phyloP scores from a whole-genome alignment of 805 yeast species.

The Saccharomycopsis sp. region DNA sequence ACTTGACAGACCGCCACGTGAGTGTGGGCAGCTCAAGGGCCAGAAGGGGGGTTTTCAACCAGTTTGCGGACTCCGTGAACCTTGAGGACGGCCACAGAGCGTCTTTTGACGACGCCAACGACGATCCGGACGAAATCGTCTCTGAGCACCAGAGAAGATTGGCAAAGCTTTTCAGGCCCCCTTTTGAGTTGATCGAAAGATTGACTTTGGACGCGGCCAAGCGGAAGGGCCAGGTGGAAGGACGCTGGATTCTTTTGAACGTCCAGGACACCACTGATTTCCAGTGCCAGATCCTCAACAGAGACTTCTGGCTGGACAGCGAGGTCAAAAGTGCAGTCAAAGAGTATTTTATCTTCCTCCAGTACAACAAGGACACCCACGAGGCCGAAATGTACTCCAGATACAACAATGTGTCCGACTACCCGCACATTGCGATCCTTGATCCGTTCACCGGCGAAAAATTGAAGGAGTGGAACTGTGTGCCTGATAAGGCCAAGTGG shows the following conservation, averaged over 20 bases:
- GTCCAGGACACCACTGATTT: constrained; percentile 83
- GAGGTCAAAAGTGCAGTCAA: constrained; percentile 57
- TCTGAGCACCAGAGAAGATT: constrained; percentile 51
- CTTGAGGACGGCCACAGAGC: constrained; percentile 31
- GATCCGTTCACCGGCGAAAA: constrained; percentile 97
- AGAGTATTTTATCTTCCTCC: constrained; percentile 73
- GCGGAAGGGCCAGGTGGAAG: constrained; percentile 48
- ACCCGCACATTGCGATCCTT: constrained; percentile 85
- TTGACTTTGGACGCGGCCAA: constrained; percentile 70
- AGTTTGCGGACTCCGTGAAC: constrained; percentile 32
- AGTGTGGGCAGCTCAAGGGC: not conserved
- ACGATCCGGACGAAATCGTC: constrained; percentile 19
- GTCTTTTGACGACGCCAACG: constrained; percentile 35
- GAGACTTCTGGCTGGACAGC: constrained; percentile 84
- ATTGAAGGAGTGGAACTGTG: constrained; percentile 63
- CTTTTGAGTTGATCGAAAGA: constrained; percentile 78
- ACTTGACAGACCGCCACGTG: constrained; percentile 1
- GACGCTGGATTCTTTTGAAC: constrained; percentile 82
- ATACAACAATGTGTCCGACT: constrained; percentile 55
- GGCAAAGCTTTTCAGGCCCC: constrained; percentile 85
- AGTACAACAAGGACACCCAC: constrained; percentile 72
- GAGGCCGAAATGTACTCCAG: constrained; percentile 66
- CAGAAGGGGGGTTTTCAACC: constrained; percentile 31
- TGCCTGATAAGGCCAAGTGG: constrained; percentile 57
- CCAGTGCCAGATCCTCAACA: constrained; percentile 79